Evolutionary conservation across 2,329 filamentous ascomycete genomes (phyloP).

Genomic region (Trichoderma lentiforme): DNA sequence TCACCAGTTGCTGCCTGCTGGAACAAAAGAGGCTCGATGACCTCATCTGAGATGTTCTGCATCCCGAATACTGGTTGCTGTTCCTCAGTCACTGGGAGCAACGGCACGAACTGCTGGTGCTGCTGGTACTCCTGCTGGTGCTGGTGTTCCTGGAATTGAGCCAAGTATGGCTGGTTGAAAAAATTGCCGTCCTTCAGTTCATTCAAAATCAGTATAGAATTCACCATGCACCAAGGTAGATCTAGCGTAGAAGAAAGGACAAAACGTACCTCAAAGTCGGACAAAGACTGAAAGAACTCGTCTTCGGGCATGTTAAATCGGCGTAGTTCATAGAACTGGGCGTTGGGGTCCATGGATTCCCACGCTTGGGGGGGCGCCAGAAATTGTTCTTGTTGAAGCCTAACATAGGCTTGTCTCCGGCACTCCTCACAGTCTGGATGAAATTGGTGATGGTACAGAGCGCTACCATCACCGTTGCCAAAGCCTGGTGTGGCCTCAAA

Average conservation of each 20-base stretch:
- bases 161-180: constrained; percentile 9
- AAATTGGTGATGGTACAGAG: not conserved
- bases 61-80: not conserved
- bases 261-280: constrained; percentile 20
- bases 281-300: constrained; percentile 20
- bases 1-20: not conserved
- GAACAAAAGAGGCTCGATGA: not conserved
- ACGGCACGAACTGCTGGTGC: not conserved
- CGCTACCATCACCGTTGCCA: not conserved
- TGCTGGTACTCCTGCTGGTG: not conserved
- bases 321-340: not conserved
- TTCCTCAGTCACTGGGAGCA: not conserved
- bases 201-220: not conserved
- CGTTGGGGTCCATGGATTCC: not conserved
- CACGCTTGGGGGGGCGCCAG: not conserved
- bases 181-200: not conserved
- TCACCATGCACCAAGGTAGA: not conserved
- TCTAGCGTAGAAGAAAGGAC: not conserved
- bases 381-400: not conserved
- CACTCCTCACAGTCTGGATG: not conserved
- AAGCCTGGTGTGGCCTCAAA: no score
- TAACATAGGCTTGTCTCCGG: not conserved
- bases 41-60: not conserved
- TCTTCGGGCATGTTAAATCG: constrained; percentile 15
- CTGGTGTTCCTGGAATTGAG: not conserved